Evolutionary conservation across 202 grass and related monocot genomes (phyloP), one percentile per base, ranked within the genome.

Genomic region (Elaeis oleifera): DNA sequence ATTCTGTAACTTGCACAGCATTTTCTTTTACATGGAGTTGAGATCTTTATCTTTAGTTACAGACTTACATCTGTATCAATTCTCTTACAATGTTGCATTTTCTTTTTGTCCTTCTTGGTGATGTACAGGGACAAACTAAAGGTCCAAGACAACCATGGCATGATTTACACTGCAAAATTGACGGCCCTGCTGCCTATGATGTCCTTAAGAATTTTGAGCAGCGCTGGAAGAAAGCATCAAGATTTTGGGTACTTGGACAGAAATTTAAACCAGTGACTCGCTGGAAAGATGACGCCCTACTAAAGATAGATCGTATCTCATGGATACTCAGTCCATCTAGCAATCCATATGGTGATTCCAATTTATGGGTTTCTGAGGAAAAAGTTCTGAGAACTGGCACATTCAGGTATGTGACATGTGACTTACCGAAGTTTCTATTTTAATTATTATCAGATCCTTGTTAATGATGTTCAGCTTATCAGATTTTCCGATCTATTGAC

Each of bases 401-500:
- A 80, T 87, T 8, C 82, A 86, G 83, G 83, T 80, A 6, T 18
- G 56, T n/a, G 5, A 61, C 24, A 51, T 67, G 27, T 54, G 44
- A 58, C 9, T 19, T 67, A 22, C 52, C 49, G 55, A 57, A 54
- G 24, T 61, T 80, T 78, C 4, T n/a, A 51, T 58, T 16, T 14
- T 16, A 22, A 23, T 14, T 49, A 23, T 26, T 58, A n/a, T 57
- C 31, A 14, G 22, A 26, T 32, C 28, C 15, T 67, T 29, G 18
- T 31, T 31, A 23, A 61, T 28, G 50, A 68, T 29, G 19, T 63
- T 56, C 53, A 49, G 53, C 68, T 51, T 49, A 26, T 51, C 70
- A 95, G 90, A 70, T 95, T 65, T 95, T 95, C 73, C 71, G 90
- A 3, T 95, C 90, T 0, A 71, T 82, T 16, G 90, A 95, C 78